Percentiles rank a stretch among this genome's conserved stretches.
phyloP scores from a whole-genome alignment of 2,329 filamentous ascomycete genomes.

The Cordyceps farinosa region DNA sequence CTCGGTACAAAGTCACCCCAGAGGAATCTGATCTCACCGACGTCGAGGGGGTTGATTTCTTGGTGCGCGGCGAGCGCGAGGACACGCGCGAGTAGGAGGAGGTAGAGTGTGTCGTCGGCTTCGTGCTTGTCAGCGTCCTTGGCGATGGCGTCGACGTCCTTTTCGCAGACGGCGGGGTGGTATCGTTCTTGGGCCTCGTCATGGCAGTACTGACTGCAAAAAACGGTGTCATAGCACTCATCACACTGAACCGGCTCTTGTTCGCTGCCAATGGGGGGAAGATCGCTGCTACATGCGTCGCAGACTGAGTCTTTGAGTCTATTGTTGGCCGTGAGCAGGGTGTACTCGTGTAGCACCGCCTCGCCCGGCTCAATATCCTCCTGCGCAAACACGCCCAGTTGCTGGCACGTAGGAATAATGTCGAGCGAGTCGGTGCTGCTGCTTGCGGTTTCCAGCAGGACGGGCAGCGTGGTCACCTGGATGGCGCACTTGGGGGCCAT shows the following conservation, averaged over 20 bases:
- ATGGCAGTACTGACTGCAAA: slow-evolving; percentile 59
- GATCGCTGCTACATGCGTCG: slow-evolving; percentile 77
- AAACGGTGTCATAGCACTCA: slow-evolving; percentile 63
- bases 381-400: slow-evolving; percentile 87
- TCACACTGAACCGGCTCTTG: slow-evolving; percentile 52
- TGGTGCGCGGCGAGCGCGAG: slow-evolving; percentile 62
- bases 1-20: slow-evolving; percentile 64
- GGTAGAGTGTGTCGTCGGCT: slow-evolving; percentile 58
- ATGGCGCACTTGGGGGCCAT: slow-evolving; percentile 83
- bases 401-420: slow-evolving; percentile 60
- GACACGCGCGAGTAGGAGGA: slow-evolving; percentile 59
- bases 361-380: slow-evolving; percentile 75
- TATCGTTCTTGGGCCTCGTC: slow-evolving; percentile 56
- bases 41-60: slow-evolving; percentile 58
- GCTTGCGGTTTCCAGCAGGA: slow-evolving; percentile 58
- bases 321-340: slow-evolving; percentile 84
- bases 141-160: slow-evolving; percentile 61
- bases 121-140: slow-evolving; percentile 60
- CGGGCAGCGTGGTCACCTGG: slow-evolving; percentile 69
- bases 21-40: slow-evolving; percentile 62
- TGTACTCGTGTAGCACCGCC: slow-evolving; percentile 74
- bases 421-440: slow-evolving; percentile 45
- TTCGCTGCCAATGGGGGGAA: slow-evolving; percentile 57
- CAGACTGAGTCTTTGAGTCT: slow-evolving; percentile 82
- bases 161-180: slow-evolving; percentile 63